These are phyloP conservation scores for Diaporthe nobilis DNA, from an alignment of 2,329 filamentous ascomycete species.

Conservation along the genomic window DNA sequence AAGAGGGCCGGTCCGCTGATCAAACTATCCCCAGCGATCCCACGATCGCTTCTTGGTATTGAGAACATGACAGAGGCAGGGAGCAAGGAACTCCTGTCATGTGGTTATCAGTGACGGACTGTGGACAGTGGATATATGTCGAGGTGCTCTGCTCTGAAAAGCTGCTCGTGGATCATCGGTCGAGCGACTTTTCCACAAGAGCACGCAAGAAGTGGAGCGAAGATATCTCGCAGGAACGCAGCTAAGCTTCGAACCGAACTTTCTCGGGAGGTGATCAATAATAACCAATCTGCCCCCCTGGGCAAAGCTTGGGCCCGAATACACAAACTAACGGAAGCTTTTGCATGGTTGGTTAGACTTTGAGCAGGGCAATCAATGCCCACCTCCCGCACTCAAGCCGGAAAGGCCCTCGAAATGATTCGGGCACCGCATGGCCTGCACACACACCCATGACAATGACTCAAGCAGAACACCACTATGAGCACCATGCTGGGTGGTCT, in stretches of 20 bases:
- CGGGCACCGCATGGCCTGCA: constrained; percentile 7
- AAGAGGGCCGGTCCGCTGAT: constrained; percentile 24
- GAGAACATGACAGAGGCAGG: constrained; percentile 3
- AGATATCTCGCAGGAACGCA: background rate
- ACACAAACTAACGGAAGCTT: constrained; percentile 14
- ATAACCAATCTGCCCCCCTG: background rate
- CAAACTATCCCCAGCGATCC: constrained; percentile 13
- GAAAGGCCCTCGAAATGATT: constrained; percentile 17
- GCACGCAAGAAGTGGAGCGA: background rate
- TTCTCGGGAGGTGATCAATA: constrained; percentile 5
- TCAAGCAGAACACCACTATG: background rate
- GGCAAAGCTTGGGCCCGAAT: background rate
- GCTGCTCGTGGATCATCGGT: constrained; percentile 8
- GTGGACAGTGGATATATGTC: background rate
- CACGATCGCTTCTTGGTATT: constrained; percentile 19
- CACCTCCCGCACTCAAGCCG: background rate
- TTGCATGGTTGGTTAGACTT: constrained; percentile 11
- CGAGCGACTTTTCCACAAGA: background rate
- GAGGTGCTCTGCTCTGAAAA: constrained; percentile 21
- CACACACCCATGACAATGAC: constrained; percentile 9
- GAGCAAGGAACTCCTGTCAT: background rate
- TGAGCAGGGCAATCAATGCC: background rate
- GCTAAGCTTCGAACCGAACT: background rate
- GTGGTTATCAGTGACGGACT: background rate
- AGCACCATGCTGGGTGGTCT: constrained; percentile 1